Conservation (phyloP, 257 asterid genomes). For the Gentiana dahurica region DNA sequence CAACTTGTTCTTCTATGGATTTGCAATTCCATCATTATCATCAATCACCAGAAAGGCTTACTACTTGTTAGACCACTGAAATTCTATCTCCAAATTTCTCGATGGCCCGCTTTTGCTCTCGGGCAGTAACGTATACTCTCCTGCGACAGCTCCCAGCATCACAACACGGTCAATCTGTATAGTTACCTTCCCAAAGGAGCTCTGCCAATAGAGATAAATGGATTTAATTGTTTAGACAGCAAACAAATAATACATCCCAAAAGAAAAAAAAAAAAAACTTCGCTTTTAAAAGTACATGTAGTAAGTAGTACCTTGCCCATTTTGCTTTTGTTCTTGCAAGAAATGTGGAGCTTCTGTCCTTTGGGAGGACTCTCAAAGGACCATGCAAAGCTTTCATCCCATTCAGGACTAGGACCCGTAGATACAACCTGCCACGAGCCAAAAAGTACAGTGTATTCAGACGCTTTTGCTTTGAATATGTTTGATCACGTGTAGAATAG, state of each 20-base stretch:
- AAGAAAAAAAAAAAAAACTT: not conserved
- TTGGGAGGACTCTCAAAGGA: conserved; percentile 98
- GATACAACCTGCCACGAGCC: conserved; percentile 57
- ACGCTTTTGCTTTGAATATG: no score
- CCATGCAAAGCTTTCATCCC: conserved; percentile 96
- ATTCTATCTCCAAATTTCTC: conserved; percentile 85
- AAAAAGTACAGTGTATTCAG: not conserved
- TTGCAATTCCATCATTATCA: conserved; percentile 8
- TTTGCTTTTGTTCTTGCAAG: conserved; percentile 99
- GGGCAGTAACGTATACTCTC: conserved; percentile 82
- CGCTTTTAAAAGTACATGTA: not conserved
- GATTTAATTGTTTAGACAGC: not conserved
- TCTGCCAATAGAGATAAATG: conserved; percentile 29
- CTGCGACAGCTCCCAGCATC: conserved; percentile 96
- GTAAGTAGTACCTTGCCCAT: conserved; percentile 73
- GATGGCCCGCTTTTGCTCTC: conserved; percentile 95
- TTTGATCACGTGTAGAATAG: no score
- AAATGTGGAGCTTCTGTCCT: conserved; percentile 98
- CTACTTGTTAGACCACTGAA: conserved; percentile 81
- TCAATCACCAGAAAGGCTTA: not conserved
- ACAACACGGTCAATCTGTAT: conserved; percentile 98
- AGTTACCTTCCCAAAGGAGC: conserved; percentile 95
- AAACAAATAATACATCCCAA: not conserved
- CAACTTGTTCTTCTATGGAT: conserved; percentile 5
- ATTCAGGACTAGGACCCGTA: conserved; percentile 93